Evolutionary conservation across 2,329 filamentous ascomycete species (phyloP), one percentile per base, ranked within the genome.

Genomic region (Hyphodiscus sp.): DNA sequence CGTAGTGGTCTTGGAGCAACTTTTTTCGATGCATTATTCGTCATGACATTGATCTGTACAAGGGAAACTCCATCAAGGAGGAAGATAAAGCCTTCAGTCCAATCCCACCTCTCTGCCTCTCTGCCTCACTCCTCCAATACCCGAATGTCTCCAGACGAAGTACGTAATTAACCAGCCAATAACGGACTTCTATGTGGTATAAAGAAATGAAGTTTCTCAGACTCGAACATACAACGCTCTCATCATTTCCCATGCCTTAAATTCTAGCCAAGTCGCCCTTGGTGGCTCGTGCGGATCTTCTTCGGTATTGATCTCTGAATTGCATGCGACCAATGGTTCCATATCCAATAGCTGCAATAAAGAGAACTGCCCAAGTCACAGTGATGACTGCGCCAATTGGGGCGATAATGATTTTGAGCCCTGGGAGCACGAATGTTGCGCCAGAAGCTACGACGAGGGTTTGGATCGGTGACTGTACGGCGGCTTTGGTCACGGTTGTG

Each of bases 311-410:
- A 47, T 86, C 81, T 41, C 82, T 76, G 70, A 85, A 87, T 65
- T 79, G 76, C 53, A 86, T 82, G 51, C 86, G 77, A 65, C 85
- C 78, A 54, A 81, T 76, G 4, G 85, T 89, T 52, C 87, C 87
- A 53, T 78, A 77, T 2, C 78, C 85, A 57, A 86, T 80, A 20
- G 77, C 80, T 0, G 69, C 68, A 7, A 82, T 49, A 23, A 84
- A 80, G 19, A 86, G 56, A 0, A 77, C 58, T 1, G 81, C 68
- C 85, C 87, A 91, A 13, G 78, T 63, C 41, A 77, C 71, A 2
- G 80, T 86, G 62, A 91, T 76, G 60, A 88, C 72, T n/a, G 86
- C 72, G 18, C 87, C 87, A 29, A 85, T 73, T 8, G 87, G 86
- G 69, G 87, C 84, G 56, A 89, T 80, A 62, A 87, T 74, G 51